Conservation (phyloP, 2,329 filamentous ascomycete genomes). For the Stagonosporopsis chrysanthemi region DNA sequence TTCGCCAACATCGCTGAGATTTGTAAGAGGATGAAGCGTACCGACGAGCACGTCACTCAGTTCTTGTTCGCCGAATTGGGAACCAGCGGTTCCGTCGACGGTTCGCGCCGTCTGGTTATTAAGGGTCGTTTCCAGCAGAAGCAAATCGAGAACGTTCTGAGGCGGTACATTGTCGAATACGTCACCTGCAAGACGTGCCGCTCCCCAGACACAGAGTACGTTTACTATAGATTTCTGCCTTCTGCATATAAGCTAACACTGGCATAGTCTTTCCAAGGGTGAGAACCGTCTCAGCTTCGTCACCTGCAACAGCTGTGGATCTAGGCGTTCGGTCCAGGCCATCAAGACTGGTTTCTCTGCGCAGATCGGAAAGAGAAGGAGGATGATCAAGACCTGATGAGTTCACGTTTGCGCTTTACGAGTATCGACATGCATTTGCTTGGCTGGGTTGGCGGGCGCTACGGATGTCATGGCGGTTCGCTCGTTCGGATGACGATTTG, state of each 20-base stretch:
- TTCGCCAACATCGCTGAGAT: slow-evolving; percentile 99
- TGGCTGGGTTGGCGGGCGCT: slow-evolving; percentile 31
- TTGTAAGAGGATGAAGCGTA: slow-evolving; percentile 99
- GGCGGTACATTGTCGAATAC: slow-evolving; percentile 97
- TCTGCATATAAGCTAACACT: slow-evolving; percentile 65
- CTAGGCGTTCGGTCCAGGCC: slow-evolving; percentile 84
- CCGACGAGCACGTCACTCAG: slow-evolving; percentile 95
- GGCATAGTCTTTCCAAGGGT: slow-evolving; percentile 95
- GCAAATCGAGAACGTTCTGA: slow-evolving; percentile 95
- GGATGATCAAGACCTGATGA: slow-evolving; percentile 77
- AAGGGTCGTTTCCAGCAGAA: slow-evolving; percentile 99
- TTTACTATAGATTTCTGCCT: background rate
- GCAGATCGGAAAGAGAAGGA: slow-evolving; percentile 98
- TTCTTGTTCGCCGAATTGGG: slow-evolving; percentile 98
- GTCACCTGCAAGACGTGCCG: slow-evolving; percentile 97
- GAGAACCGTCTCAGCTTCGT: slow-evolving; percentile 99
- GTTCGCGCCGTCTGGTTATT: slow-evolving; percentile 91
- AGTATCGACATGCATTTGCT: slow-evolving; percentile 34
- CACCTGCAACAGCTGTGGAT: slow-evolving; percentile 79
- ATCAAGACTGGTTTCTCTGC: slow-evolving; percentile 99
- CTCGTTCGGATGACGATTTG: slow-evolving; percentile 16
- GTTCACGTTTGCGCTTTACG: slow-evolving; percentile 29
- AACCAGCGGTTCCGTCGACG: slow-evolving; percentile 91
- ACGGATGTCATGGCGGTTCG: slow-evolving; percentile 21
- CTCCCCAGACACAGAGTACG: slow-evolving; percentile 42